Conservation (phyloP, 371 early-diverging fungal genomes). For the Saksenaea vasiformis region DNA sequence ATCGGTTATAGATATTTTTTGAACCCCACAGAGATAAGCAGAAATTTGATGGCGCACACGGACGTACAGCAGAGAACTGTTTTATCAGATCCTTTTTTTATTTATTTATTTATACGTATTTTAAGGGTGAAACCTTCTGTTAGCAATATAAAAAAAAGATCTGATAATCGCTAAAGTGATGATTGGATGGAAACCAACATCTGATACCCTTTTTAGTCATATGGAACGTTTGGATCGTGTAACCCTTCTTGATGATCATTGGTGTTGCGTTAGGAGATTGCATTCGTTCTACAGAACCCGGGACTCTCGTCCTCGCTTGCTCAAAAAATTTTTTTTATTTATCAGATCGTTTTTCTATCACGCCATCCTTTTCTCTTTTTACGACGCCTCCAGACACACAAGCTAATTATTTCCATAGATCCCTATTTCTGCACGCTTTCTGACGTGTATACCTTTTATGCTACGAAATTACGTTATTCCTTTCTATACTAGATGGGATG, state of each 20-base stretch:
- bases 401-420: background rate
- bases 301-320: background rate
- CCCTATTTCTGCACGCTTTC: too few relatives aligned
- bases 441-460: too few relatives aligned
- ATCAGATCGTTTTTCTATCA: constrained; percentile 3
- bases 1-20: too few relatives aligned
- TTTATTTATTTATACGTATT: background rate
- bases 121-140: background rate
- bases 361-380: background rate
- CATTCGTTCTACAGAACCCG: background rate
- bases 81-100: background rate
- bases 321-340: background rate
- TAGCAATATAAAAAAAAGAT: background rate
- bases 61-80: background rate
- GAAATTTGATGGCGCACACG: background rate
- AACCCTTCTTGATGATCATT: background rate
- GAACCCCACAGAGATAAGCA: too few relatives aligned
- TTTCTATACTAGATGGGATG: background rate
- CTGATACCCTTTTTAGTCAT: background rate
- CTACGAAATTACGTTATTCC: background rate
- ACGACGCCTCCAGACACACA: background rate
- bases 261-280: background rate
- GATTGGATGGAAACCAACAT: background rate
- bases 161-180: background rate
- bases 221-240: constrained; percentile 2